Evolutionary conservation across 1,284 basidiomycete genomes (phyloP), one percentile per base, ranked within the genome.

Genomic region (Apiotrichum veenhuisii): DNA sequence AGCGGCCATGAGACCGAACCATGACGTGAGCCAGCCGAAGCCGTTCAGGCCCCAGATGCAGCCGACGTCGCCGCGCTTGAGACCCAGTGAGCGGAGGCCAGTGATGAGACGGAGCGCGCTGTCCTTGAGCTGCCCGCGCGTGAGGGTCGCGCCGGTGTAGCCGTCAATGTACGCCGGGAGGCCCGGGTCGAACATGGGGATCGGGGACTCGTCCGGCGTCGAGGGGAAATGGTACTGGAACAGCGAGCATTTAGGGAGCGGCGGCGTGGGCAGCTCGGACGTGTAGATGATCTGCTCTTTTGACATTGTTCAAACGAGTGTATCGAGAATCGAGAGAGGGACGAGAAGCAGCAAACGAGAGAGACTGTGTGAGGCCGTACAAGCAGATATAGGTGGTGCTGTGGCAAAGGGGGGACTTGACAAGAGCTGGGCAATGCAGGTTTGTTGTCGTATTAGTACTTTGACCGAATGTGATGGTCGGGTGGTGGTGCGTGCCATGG

Each of bases 91-190:
- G 46, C 55, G 78, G 20, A 87, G 68, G 0, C 84, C 85, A 63
- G 80, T 78, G 0, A 74, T 84, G 18, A 88, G 76, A 2, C 81
- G 77, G 12, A 87, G 77, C 0, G 86, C 79, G n/a, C 84, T 73
- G 20, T 81, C 72, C 26, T 81, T 81, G 23, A 87, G 72, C 30
- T 83, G 79, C 0, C 67, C 81, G 17, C 88, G 82, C 0, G 85
- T 81, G 25, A 90, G 63, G 3, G 79, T 78, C 0, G 80, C 75
- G 0, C 83, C 85, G 0, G 86, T 82, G 2, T 76, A 72, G 0
- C 85, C 85, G 64, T 91, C 88, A 54, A 89, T 80, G 70, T 84
- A 88, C 0, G 87, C 87, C 9, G 81, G 80, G 2, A 74, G 60
- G 15, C 55, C 46, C 3, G 58, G 61, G 50, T 56, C 55, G 23